Conservation (phyloP, 2,329 filamentous ascomycete genomes). For the Aspergillus costaricaensis region DNA sequence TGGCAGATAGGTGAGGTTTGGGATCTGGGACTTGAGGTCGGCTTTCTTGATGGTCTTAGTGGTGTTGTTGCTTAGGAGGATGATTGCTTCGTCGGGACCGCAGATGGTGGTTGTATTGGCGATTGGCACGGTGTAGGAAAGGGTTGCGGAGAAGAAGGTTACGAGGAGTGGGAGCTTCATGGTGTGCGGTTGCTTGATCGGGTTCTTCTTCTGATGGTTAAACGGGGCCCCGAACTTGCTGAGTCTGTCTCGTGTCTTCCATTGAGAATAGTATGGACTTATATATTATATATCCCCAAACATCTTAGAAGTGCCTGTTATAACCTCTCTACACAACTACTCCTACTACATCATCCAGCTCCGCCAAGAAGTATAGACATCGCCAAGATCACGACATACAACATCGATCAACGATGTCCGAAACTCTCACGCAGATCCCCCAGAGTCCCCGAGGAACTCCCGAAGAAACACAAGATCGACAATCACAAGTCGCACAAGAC, state of each 20-base stretch:
- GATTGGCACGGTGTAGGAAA: constrained; percentile 5
- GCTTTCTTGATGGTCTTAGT: constrained; percentile 16
- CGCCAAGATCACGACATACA: background rate
- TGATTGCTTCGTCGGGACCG: constrained; percentile 10
- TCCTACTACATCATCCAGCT: background rate
- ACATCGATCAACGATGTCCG: background rate
- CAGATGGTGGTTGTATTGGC: background rate
- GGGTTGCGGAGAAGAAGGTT: background rate
- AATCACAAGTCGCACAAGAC: background rate
- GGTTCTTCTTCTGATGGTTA: background rate
- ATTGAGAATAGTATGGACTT: background rate
- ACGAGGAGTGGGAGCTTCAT: background rate
- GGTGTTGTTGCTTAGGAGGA: constrained; percentile 15
- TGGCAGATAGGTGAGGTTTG: constrained; percentile 3
- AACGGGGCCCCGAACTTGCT: background rate
- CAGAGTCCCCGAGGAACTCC: background rate
- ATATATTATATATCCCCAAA: background rate
- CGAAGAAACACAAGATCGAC: constrained; percentile 1
- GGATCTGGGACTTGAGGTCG: constrained; percentile 12
- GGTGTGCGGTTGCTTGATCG: background rate
- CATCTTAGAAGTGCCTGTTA: background rate
- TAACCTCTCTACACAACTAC: background rate
- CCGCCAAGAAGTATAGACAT: background rate
- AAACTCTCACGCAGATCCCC: background rate
- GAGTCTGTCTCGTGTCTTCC: background rate